These are phyloP conservation scores for Coemansia sp. DNA, from an alignment of 192 early-diverging fungal genomes.

Conservation along the genomic window DNA sequence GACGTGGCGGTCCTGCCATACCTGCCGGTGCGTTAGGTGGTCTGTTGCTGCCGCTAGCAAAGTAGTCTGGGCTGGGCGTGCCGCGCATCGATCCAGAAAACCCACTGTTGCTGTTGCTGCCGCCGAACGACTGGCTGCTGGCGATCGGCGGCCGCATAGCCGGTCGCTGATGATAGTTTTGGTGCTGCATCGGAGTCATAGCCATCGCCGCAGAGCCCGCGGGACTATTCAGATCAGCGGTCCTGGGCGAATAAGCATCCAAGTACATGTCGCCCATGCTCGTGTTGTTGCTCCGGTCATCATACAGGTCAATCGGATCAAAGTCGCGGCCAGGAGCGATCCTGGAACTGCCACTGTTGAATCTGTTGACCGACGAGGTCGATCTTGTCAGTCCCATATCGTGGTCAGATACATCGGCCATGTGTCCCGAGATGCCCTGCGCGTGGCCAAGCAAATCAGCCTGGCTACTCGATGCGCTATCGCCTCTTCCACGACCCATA, in stretches of 20 bases:
- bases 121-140: background rate
- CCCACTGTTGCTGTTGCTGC: background rate
- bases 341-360: background rate
- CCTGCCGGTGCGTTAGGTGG: background rate
- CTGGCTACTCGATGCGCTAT: conserved; percentile 23
- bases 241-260: background rate
- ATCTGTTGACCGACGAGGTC: conserved; percentile 4
- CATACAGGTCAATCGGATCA: conserved; percentile 13
- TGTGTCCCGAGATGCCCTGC: conserved; percentile 15
- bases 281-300: background rate
- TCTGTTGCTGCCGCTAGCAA: background rate
- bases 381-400: conserved; percentile 20
- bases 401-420: conserved; percentile 15
- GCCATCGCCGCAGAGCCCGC: background rate
- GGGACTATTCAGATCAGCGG: background rate
- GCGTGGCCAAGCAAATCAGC: conserved; percentile 38
- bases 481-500: background rate
- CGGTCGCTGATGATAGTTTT: background rate
- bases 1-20: background rate
- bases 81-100: background rate
- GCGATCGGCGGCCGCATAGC: background rate
- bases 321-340: background rate
- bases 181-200: background rate
- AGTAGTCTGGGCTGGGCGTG: background rate
- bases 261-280: conserved; percentile 3